These are phyloP conservation scores for Tricladium varicosporioides DNA, from an alignment of 2,329 filamentous ascomycete genomes.

Conservation along the genomic window DNA sequence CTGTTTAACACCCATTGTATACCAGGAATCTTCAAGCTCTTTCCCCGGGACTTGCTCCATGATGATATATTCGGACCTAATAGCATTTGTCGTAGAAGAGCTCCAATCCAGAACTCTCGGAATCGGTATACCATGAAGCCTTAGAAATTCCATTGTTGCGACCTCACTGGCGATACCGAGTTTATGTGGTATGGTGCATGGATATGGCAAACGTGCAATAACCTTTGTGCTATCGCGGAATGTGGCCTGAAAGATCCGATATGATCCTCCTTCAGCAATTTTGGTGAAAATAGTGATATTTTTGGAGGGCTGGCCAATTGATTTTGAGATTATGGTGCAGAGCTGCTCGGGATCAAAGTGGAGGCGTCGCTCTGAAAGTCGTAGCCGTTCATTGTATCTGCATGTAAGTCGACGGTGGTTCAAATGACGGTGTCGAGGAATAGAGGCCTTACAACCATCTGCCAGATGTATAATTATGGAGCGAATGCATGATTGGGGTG, in stretches of 20 bases:
- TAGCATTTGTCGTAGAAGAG: constrained; percentile 34
- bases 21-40: constrained; percentile 29
- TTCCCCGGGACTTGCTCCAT: constrained; percentile 38
- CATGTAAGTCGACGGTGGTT: constrained; percentile 5
- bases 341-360: constrained; percentile 28
- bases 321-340: constrained; percentile 24
- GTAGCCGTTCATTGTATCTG: constrained; percentile 29
- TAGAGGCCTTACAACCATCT: constrained; percentile 27
- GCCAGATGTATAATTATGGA: constrained; percentile 30
- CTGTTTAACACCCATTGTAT: constrained; percentile 24
- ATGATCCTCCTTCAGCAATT: constrained; percentile 30
- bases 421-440: neutral
- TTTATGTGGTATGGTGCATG: constrained; percentile 15
- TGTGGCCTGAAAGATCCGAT: constrained; percentile 28
- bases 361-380: constrained; percentile 27
- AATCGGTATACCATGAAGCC: constrained; percentile 25
- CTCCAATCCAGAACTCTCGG: constrained; percentile 32
- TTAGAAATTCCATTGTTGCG: constrained; percentile 27
- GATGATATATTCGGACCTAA: constrained; percentile 40
- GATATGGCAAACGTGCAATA: constrained; percentile 26
- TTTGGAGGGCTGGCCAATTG: constrained; percentile 18
- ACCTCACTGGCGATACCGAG: constrained; percentile 23
- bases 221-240: constrained; percentile 27
- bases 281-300: constrained; percentile 28
- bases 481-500: constrained; percentile 8